Base-by-base conservation (phyloP, 2,329 filamentous ascomycete genomes). In the Zopfia rhizophila region DNA sequence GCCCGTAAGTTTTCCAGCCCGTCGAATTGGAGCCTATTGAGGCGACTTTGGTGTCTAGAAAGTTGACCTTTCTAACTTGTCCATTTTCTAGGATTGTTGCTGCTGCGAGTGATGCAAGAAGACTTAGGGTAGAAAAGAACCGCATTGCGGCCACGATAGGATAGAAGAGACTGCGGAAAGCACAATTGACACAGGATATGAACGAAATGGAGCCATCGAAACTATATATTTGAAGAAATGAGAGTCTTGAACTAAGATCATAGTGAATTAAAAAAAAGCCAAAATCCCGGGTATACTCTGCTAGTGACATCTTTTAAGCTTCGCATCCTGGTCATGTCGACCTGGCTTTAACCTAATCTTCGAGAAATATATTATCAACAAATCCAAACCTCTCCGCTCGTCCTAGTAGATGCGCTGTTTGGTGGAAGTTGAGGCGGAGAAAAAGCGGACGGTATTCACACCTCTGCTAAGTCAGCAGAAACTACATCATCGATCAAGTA, bases 1-100 rank as follows among this genome's bases (percentile, higher is more conserved):
- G 74, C 3, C 72, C 67, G 53, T 82, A 86, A 1, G 72, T 80
- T 21, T 64, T 74, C 72, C 77, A 80, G 23, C 28, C 53, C 4
- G 62, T 66, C 17, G 65, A 58, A 29, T 72, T 65, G 23, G 62
- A 28, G 10, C 50, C 41, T 21, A 73, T 60, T 10, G 56, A 44
- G 12, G 58, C 30, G 18, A 62, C 51, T 12, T 53, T 56, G 22
- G 75, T 75, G 14, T 75, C 66, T 4, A 70, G 70, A 41, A 72
- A 77, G 25, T 70, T 53, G 27, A 68, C 68, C 24, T 67, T 52
- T 25, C 75, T 63, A 1, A 67, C 53, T 45, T 75, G 74, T 7
- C 72, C 74, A 50, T 78, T 78, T 45, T 78, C 65, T 22, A 75
- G 55, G 39, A 77, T 76, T 2, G 69, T 74, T 10, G 70, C 71